Conservation (phyloP, 2,329 filamentous ascomycete species). For the Dothideomycetes sp. region DNA sequence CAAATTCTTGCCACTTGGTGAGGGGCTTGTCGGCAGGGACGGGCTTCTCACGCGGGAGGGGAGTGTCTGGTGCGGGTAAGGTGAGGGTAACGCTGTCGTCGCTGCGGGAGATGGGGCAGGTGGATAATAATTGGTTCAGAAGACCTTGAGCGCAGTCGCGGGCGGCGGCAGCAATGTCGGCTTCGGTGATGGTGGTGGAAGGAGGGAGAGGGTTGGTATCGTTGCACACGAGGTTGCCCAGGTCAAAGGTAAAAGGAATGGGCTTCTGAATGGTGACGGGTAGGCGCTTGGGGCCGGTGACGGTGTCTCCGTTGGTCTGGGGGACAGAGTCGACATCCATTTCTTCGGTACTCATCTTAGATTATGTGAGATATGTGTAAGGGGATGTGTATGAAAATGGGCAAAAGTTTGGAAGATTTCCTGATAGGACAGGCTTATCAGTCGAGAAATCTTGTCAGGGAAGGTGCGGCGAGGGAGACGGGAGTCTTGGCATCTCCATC, state of each 20-base stretch:
- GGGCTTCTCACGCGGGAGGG: constrained; percentile 83
- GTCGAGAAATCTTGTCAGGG: background rate
- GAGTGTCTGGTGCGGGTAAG: constrained; percentile 59
- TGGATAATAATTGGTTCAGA: constrained; percentile 87
- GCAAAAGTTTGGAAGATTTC: no score
- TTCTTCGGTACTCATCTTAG: constrained; percentile 9
- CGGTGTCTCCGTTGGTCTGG: constrained; percentile 1
- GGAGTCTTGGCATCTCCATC: background rate
- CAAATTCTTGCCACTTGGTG: constrained; percentile 95
- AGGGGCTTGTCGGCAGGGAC: constrained; percentile 69
- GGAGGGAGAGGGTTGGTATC: constrained; percentile 74
- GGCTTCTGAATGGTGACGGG: constrained; percentile 48
- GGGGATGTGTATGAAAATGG: background rate
- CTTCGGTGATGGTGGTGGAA: constrained; percentile 28
- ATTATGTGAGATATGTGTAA: background rate
- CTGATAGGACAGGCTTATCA: no score
- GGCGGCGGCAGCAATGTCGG: constrained; percentile 56
- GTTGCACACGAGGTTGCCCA: constrained; percentile 73
- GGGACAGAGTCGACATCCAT: constrained; percentile 9
- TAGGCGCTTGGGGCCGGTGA: constrained; percentile 9
- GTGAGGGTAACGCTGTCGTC: constrained; percentile 52
- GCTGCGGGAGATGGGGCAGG: constrained; percentile 66
- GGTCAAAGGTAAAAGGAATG: constrained; percentile 85
- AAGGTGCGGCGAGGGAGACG: background rate
- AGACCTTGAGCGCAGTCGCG: constrained; percentile 86